Conservation (phyloP, 208 protist genomes). For the Leishmania turanica region DNA sequence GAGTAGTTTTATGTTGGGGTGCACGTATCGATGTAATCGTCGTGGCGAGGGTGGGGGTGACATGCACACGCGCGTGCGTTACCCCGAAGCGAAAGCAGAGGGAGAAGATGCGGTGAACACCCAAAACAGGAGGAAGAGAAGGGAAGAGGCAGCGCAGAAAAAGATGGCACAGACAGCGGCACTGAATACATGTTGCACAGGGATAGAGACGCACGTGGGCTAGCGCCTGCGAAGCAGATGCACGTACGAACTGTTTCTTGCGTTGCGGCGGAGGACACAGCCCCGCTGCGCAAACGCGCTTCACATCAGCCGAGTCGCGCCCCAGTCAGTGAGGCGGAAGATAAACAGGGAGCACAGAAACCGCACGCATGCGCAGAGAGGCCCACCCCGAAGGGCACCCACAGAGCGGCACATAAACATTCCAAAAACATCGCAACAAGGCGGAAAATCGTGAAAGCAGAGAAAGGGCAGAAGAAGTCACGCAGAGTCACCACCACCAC, state of each 20-base stretch:
- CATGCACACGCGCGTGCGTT: neutral
- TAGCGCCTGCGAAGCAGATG: neutral
- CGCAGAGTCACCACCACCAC: neutral
- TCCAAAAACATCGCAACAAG: neutral
- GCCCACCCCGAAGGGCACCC: neutral
- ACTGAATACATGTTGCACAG: neutral
- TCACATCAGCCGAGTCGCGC: neutral
- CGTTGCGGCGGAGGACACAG: neutral
- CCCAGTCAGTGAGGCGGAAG: neutral
- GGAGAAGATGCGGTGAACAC: neutral
- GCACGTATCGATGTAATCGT: neutral
- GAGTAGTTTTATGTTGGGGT: neutral
- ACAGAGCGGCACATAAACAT: neutral
- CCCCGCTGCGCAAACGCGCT: neutral
- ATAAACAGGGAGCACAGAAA: neutral
- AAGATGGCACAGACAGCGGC: neutral
- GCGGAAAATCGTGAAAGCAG: neutral
- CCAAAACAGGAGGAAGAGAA: constrained; percentile 3
- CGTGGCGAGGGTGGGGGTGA: neutral
- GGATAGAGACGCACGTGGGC: neutral
- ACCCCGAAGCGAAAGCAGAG: neutral
- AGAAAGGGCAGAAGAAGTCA: neutral
- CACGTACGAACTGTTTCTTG: neutral
- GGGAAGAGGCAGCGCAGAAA: constrained; percentile 3
- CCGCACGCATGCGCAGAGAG: neutral